These are phyloP conservation scores for Phlyctochytrium arcticum DNA, from an alignment of 192 early-diverging fungal species.

Conservation along the genomic window DNA sequence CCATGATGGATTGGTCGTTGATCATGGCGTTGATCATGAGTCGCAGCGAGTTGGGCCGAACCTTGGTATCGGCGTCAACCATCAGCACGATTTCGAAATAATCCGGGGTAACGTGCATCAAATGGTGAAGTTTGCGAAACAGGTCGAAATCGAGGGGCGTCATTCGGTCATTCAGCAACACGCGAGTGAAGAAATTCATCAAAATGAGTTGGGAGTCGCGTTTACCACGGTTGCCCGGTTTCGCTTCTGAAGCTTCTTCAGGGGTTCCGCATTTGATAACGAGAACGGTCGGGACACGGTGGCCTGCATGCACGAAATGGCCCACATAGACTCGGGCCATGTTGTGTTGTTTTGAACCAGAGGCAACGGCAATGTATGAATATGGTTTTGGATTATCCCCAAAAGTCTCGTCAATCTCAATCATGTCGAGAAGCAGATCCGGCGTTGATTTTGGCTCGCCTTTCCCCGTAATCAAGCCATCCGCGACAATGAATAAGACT, in stretches of 20 bases:
- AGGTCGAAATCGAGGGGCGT: slow-evolving; percentile 83
- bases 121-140: slow-evolving; percentile 71
- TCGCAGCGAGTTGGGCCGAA: slow-evolving; percentile 32
- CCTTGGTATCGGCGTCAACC: slow-evolving; percentile 88
- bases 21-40: slow-evolving; percentile 61
- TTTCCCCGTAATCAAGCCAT: slow-evolving; percentile 84
- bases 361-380: slow-evolving; percentile 76
- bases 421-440: slow-evolving; percentile 76
- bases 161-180: slow-evolving; percentile 82
- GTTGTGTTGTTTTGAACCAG: slow-evolving; percentile 84
- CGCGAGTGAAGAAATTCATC: slow-evolving; percentile 86
- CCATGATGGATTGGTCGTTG: slow-evolving; percentile 80
- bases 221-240: slow-evolving; percentile 72
- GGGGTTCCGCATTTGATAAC: slow-evolving; percentile 47
- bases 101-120: slow-evolving; percentile 79
- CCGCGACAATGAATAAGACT: slow-evolving; percentile 85
- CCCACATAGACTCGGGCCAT: slow-evolving; percentile 68
- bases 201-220: slow-evolving; percentile 94
- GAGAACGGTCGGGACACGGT: slow-evolving; percentile 33
- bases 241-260: slow-evolving; percentile 26
- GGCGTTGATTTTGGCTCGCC: slow-evolving; percentile 81
- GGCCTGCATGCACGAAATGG: slow-evolving; percentile 25
- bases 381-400: slow-evolving; percentile 23
- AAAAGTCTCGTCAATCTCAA: slow-evolving; percentile 27
- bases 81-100: slow-evolving; percentile 54